Evolutionary conservation across 2,329 filamentous ascomycete species (phyloP), one percentile per base, ranked within the genome.

Genomic region (Sarocladium brachiariae): DNA sequence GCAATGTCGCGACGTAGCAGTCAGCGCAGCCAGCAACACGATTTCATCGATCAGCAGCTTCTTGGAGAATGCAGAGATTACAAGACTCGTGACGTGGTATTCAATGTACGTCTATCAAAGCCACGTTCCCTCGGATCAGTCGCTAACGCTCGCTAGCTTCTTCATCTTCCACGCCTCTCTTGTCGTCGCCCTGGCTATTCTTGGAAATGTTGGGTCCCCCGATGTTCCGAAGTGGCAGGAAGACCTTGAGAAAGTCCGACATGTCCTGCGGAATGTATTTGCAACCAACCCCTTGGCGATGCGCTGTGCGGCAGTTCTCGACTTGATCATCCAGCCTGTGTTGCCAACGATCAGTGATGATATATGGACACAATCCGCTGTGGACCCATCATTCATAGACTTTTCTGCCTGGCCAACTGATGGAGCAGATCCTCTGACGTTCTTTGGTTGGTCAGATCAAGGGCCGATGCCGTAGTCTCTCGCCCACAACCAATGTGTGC

Each of bases 151-250:
- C 27, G 4, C 2, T 16, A 61, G 60, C n/a, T 64, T 58, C 54
- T 65, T 63, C 37, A 54, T 64, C 4, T 64, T 65, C 41, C 63
- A 65, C 49, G 62, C 63, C 1, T 61, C 61, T 27, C 59, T 65
- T 1, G 58, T 64, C 41, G 57, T 60, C 11, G 56, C 57, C 4
- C 56, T 65, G 24, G 60, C 60, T 8, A 60, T 63, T 11, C 50
- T 61, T 3, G 61, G 61, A 10, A 59, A 63, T 35, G 21, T 54
- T 3, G 57, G 59, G 31, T 61, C 61, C 3, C 57, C 56, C 6
- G 54, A 63, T 14, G 37, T 60, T 8, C 48, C 58, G 2, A 38
- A 49, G 10, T 65, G 62, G 63, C 59, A 61, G 25, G 51, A 49
- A 8, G 60, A 64, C 23, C 58, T 65, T 9, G 60, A 62, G 10